Percentiles rank a stretch among this genome's conserved stretches.
phyloP scores from a whole-genome alignment of 768 basidiomycete species.

The Botryobasidium botryosum region DNA sequence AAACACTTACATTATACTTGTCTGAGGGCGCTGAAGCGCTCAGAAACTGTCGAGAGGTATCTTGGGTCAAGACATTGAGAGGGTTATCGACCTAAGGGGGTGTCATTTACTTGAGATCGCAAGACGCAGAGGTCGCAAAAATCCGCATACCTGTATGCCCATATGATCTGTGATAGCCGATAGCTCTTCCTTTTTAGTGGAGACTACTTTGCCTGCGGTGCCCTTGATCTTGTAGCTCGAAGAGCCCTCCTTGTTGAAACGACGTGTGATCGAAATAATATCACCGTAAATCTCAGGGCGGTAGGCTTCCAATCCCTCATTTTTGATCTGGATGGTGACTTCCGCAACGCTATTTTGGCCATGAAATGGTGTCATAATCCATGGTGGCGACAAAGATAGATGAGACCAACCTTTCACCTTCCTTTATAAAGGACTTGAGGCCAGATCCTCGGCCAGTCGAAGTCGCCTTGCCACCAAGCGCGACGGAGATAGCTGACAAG shows the following conservation, averaged over 20 bases:
- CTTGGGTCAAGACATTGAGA: constrained; percentile 86
- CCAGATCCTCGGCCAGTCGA: constrained; percentile 79
- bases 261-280: constrained; percentile 68
- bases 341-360: constrained; percentile 50
- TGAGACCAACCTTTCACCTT: constrained; percentile 54
- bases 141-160: constrained; percentile 53
- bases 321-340: constrained; percentile 70
- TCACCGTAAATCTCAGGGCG: constrained; percentile 72
- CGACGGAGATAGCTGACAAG: constrained; percentile 81
- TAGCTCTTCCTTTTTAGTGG: constrained; percentile 68
- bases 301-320: constrained; percentile 82
- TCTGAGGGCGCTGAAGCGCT: constrained; percentile 62
- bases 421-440: constrained; percentile 70
- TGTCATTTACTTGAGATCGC: not conserved
- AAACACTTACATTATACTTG: constrained; percentile 62
- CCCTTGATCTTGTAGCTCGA: constrained; percentile 72
- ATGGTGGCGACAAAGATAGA: not conserved
- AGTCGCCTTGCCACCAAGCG: constrained; percentile 84
- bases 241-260: constrained; percentile 57
- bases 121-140: not conserved
- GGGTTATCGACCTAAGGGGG: constrained; percentile 63
- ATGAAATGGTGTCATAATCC: not conserved
- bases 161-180: constrained; percentile 84
- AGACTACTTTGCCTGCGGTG: constrained; percentile 46
- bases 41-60: constrained; percentile 67